Percentiles rank a stretch among this genome's conserved stretches.
Evolutionary conservation across 1,284 basidiomycete genomes (phyloP).

Genomic region (Athelia psychrophila): DNA sequence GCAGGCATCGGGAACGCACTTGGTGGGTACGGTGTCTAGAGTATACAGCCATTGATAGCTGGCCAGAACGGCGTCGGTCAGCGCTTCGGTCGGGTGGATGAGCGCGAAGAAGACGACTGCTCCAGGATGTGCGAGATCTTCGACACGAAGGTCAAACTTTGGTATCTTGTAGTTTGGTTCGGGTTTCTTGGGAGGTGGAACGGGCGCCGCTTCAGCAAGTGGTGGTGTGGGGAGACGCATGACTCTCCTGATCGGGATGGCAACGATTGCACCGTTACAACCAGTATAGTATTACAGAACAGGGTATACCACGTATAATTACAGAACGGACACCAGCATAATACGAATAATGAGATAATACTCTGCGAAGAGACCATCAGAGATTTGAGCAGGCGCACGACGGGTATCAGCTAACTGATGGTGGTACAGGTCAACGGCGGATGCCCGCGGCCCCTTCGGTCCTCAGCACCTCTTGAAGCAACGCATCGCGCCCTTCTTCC

Average conservation of each 20-base stretch:
- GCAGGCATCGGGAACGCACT: conserved; percentile 36
- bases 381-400: too few species aligned
- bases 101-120: conserved; percentile 52
- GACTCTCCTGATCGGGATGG: too few species aligned
- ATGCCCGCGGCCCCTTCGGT: conserved; percentile 61
- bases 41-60: conserved; percentile 62
- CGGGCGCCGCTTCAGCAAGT: neutral
- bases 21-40: conserved; percentile 47
- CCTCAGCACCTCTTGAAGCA: conserved; percentile 58
- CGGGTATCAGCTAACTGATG: too few species aligned
- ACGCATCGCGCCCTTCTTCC: conserved; percentile 66
- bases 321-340: too few species aligned
- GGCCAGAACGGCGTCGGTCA: conserved; percentile 50
- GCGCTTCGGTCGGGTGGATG: conserved; percentile 42
- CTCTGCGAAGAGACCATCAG: too few species aligned
- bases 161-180: conserved; percentile 47
- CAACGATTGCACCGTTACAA: too few species aligned
- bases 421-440: too few species aligned
- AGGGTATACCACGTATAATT: too few species aligned
- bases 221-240: too few species aligned
- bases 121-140: conserved; percentile 59
- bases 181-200: neutral
- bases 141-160: conserved; percentile 50
- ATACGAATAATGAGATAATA: too few species aligned
- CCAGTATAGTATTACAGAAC: too few species aligned